Conservation (phyloP, 768 basidiomycete species). For the Sistotremastrum suecicum region DNA sequence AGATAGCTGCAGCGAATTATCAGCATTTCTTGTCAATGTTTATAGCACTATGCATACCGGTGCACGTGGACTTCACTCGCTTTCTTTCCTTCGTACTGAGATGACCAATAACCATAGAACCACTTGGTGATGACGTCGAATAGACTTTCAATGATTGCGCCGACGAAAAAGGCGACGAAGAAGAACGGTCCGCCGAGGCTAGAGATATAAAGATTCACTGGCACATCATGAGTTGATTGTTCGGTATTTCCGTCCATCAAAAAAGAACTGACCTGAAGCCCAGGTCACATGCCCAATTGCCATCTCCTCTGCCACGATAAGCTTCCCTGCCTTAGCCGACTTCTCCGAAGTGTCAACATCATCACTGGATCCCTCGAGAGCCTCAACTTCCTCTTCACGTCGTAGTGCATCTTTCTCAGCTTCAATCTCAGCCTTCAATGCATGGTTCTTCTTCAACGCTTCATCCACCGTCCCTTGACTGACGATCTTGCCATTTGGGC, state of each 20-base stretch:
- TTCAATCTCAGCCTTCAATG: background rate
- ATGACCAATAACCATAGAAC: too few relatives aligned
- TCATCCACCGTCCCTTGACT: background rate
- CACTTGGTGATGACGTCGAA: too few relatives aligned
- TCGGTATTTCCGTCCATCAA: background rate
- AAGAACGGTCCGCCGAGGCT: background rate
- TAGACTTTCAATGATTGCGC: constrained; percentile 2
- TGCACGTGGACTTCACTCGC: too few relatives aligned
- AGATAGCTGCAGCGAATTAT: too few relatives aligned
- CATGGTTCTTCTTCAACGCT: background rate
- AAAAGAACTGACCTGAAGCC: constrained; percentile 22
- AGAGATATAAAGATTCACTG: background rate
- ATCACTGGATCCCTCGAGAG: too few relatives aligned
- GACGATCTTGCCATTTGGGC: background rate
- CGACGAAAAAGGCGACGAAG: background rate
- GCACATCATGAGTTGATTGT: background rate
- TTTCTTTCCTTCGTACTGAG: too few relatives aligned
- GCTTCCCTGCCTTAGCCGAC: constrained; percentile 31
- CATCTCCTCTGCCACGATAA: constrained; percentile 54
- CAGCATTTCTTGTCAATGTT: too few relatives aligned
- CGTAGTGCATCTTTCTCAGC: constrained; percentile 7
- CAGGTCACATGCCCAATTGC: constrained; percentile 44
- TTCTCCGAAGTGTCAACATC: constrained; percentile 5
- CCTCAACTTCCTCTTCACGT: constrained; percentile 8
- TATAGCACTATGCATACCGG: too few relatives aligned